Percentiles rank a stretch among this genome's conserved stretches.
Evolutionary conservation across 176 grass and related monocot species (phyloP).

Genomic region (Thalia dealbata): DNA sequence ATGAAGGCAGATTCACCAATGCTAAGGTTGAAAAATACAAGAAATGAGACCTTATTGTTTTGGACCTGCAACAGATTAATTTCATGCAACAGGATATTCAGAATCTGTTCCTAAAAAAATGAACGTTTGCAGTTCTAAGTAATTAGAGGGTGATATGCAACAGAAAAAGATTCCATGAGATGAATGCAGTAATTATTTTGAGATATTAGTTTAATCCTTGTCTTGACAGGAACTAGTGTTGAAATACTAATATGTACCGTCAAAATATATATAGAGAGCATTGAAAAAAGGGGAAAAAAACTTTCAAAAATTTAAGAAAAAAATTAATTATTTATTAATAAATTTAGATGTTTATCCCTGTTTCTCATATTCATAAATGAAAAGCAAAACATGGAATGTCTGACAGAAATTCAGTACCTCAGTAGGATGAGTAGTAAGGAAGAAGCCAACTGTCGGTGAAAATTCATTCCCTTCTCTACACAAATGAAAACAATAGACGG

Average conservation of each 20-base stretch:
- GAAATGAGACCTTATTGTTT: background rate
- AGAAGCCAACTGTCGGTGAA: slow-evolving; percentile 57
- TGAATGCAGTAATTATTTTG: background rate
- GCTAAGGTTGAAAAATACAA: background rate
- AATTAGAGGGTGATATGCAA: background rate
- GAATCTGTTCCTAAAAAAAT: background rate
- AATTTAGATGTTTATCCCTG: no score
- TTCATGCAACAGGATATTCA: background rate
- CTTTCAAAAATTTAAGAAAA: no score
- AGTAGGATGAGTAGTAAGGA: slow-evolving; percentile 40
- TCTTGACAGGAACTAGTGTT: no score
- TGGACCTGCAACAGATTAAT: background rate
- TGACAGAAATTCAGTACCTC: slow-evolving; percentile 34
- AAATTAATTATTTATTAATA: no score
- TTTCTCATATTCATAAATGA: background rate
- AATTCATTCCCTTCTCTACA: slow-evolving; percentile 65
- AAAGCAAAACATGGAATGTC: background rate
- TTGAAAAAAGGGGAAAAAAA: no score
- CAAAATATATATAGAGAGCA: no score
- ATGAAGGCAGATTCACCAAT: background rate
- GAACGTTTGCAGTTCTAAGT: background rate
- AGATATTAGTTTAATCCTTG: no score
- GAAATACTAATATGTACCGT: no score
- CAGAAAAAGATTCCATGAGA: background rate
- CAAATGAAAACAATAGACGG: background rate